Base-by-base conservation (phyloP, 2,329 filamentous ascomycete species). In the Chaetomiaceae sp. region DNA sequence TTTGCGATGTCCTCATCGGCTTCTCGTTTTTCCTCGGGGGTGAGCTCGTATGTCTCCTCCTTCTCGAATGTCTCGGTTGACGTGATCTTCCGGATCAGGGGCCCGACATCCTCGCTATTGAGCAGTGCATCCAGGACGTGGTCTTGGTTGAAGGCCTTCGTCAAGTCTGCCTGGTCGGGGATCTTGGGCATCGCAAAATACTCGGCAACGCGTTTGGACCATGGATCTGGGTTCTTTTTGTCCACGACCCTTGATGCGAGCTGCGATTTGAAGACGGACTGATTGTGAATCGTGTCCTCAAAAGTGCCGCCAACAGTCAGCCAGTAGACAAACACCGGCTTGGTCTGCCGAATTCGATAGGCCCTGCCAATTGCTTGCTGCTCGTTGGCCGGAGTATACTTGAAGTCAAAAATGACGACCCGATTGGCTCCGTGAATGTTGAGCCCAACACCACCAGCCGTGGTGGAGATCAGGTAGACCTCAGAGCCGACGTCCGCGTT, bases 301-400 rank as follows among this genome's bases (percentile, higher is more conserved):
- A 84, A 89, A 0, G 88, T 93, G 2, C 88, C 89, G 2, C 81
- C 86, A 10, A 81, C 71, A 20, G 89, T 70, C 51, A 96, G 81
- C 15, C 85, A 84, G 65, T 96, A 96, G 1, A 96, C 88, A 60
- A 78, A 90, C 1, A 95, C 89, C 0, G 77, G 73, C 57, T 90
- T 93, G 30, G 68, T 70, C 63, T 96, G 90, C 0, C 89, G 88
- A 27, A 96, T 77, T 1, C 90, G 86, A 64, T 93, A 95, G 0
- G 87, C 84, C 43, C 90, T 78, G 2, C 88, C 90, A 41, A 95
- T 79, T 1, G 90, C 90, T 65, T 96, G 90, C 58, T 89, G 83
- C 63, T 95, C 90, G 60, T 83, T 74, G 5, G 81, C 76, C 0
- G 90, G 90, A 53, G 90, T 93, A 67, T 83, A 95, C 50, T 75